Base-by-base conservation (phyloP, 495 filamentous ascomycete genomes). In the Pyrenula aspistea region DNA sequence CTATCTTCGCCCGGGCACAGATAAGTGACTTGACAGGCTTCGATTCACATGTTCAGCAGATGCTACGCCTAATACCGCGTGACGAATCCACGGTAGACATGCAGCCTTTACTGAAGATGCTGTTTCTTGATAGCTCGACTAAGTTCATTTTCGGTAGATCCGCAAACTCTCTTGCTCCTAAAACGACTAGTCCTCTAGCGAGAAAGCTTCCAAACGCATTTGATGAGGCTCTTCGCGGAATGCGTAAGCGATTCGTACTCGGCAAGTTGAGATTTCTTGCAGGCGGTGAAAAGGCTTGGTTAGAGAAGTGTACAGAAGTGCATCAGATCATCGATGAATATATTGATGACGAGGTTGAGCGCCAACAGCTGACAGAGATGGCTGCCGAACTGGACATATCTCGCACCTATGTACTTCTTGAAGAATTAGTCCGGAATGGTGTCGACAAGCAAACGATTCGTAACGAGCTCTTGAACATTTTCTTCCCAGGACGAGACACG, bases 401-500 rank as follows among this genome's bases (percentile, higher is more conserved):
- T 42, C 80, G 76, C 47, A 42, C 8, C 8, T 90, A 91, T 65
- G 90, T 85, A 52, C 93, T 95, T 71, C 77, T 95, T 36, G 83
- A 94, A 62, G 87, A 83, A 2, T 78, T 95, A 0, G 86, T 86
- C 22, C 72, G 77, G 51, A 88, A 87, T 66, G 92, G 87, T 0
- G 77, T 80, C 24, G 88, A 95, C 63, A 80, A 81, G 8, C 76
- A 77, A 25, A 77, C 86, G 25, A 73, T 96, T 10, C 84, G 85
- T 25, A 85, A 91, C 65, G 88, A 96, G 65, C 74, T 94, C 10
- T 76, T 92, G 25, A 83, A 83, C 59, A 82, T 96, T 31, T 77
- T 95, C 23, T 80, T 96, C 22, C 87, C 88, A 3, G 86, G 83
- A 23, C 78, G 87, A 53, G 88, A 92, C 66, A 90, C 88, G 10